Percentiles rank a stretch among this genome's conserved stretches.
These are phyloP conservation scores for Blastocystis sp. DNA, from an alignment of 352 stramenopile species.

Conservation along the genomic window DNA sequence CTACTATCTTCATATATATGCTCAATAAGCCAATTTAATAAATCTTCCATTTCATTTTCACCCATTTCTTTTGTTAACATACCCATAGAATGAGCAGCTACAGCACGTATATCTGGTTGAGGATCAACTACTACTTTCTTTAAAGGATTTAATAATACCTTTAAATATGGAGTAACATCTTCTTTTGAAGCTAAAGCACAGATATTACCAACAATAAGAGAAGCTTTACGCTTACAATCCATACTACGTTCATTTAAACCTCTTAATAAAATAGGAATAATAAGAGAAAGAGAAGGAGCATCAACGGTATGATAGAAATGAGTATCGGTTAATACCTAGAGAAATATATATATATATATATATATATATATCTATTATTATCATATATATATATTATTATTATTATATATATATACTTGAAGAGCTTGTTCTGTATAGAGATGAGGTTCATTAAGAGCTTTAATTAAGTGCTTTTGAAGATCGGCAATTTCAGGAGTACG, in stretches of 20 bases:
- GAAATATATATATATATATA: too few relatives aligned
- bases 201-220: constrained; percentile 95
- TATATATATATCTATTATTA: too few relatives aligned
- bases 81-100: constrained; percentile 75
- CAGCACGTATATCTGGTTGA: constrained; percentile 74
- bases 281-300: constrained; percentile 87
- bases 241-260: constrained; percentile 82
- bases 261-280: constrained; percentile 92
- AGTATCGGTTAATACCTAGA: constrained; percentile 83
- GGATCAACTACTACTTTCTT: constrained; percentile 66
- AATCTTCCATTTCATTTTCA: constrained; percentile 73
- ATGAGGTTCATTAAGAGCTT: constrained; percentile 78
- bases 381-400: too few relatives aligned
- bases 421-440: constrained; percentile 69
- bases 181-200: constrained; percentile 87
- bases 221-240: constrained; percentile 90
- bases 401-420: too few relatives aligned
- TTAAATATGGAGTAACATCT: constrained; percentile 89
- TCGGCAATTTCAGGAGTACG: constrained; percentile 93
- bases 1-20: constrained; percentile 75
- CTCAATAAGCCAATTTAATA: constrained; percentile 84
- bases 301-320: constrained; percentile 98
- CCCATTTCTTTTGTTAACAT: constrained; percentile 79
- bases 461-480: constrained; percentile 71
- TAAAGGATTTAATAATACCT: constrained; percentile 79